Base-by-base conservation (phyloP, 2,329 filamentous ascomycete genomes). In the Aureobasidium sp. region DNA sequence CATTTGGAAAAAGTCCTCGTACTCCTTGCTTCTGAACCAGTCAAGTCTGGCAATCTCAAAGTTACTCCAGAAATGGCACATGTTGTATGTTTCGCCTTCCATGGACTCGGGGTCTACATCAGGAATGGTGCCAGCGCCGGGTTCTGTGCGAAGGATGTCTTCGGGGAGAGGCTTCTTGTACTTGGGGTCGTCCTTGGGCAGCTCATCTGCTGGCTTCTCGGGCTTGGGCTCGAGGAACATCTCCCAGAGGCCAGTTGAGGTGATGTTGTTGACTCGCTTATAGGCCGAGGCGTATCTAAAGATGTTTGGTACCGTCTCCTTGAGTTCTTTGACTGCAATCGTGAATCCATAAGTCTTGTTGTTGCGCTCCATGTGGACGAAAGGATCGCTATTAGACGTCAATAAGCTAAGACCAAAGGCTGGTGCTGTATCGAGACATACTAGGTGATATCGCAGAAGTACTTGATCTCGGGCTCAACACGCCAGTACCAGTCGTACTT, bases 401-500 rank as follows among this genome's bases (percentile, higher is more conserved):
- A 79, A 74, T 56, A 66, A 62, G 22, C 34, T 36, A n/a, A 34
- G 12, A 7, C 5, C 52, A 56, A 20, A 34, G 5, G 27, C 36
- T 14, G n/a, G 12, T 39, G 20, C 45, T 7, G 17, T 27, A 14
- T 2, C 6, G 37, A 68, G 70, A 73, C 85, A 65, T 85, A 93
- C 90, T 99, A 99, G 67, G 94, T 99, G 68, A 99, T 97, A 74
- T 99, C 94, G 77, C 94, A 99, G 79, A 99, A 99, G 79, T 97
- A 99, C 79, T 93, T 97, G 84, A 99, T 97, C 77, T 99, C 94
- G 67, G 94, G 94, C 82, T 99, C 94, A 69, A 99, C 81, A 66
- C 94, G 91, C 94, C 94, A 99, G 81, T 99, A 99, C 94, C 94
- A 99, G 73, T 97, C 91, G 77, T 97, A 99, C 77, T 97, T 97